Conservation (phyloP, 2,329 filamentous ascomycete species). For the Alternaria hordeiaustralica region DNA sequence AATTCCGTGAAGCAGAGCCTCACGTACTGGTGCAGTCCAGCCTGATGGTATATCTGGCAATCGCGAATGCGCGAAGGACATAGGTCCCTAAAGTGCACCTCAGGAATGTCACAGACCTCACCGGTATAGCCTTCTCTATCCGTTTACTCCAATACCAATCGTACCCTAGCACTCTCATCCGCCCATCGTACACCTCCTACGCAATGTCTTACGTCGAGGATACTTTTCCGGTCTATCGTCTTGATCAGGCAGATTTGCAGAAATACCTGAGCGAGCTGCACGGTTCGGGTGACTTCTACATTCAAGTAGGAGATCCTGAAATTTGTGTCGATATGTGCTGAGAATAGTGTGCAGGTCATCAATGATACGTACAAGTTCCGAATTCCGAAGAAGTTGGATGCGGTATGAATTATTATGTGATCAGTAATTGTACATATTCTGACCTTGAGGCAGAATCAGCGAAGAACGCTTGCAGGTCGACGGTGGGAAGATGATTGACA, state of each 20-base stretch:
- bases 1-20: not conserved
- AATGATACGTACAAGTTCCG: conserved; percentile 21
- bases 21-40: not conserved
- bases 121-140: not conserved
- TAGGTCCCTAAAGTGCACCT: not conserved
- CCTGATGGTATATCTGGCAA: not conserved
- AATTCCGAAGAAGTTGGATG: not conserved
- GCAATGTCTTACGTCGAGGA: conserved; percentile 8
- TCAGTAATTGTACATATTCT: not conserved
- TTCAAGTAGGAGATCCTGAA: conserved; percentile 3
- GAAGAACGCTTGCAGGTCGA: not conserved
- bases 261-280: conserved; percentile 10
- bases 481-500: not conserved
- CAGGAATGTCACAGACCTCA: not conserved
- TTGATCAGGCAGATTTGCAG: conserved; percentile 12
- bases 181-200: not conserved
- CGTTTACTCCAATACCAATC: too few relatives aligned
- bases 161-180: not conserved
- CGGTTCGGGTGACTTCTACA: conserved; percentile 16
- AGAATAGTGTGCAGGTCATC: conserved; percentile 9
- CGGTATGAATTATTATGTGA: not conserved
- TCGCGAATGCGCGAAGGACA: not conserved
- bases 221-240: conserved; percentile 15
- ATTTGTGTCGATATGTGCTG: not conserved
- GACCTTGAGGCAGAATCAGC: not conserved